Base-by-base conservation (phyloP, 2,329 filamentous ascomycete species). In the Aspergillus quadrilineatus region DNA sequence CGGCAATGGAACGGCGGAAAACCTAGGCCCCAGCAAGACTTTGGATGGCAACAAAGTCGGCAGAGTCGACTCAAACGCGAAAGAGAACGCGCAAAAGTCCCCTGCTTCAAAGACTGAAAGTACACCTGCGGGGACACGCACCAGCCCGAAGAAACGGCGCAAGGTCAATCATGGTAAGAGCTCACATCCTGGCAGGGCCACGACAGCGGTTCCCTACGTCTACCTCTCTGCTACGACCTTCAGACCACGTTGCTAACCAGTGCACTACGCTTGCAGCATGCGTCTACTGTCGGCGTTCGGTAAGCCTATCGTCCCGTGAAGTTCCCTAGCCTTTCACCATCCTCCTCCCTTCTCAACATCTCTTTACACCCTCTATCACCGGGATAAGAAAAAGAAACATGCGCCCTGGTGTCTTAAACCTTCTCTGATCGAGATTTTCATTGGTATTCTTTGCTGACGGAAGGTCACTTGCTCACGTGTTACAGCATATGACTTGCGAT, bases 401-500 rank as follows among this genome's bases (percentile, higher is more conserved):
- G 29, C 10, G 44, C 28, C 30, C 32, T 42, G 48, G 42, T 47
- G 46, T 37, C 37, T 55, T 60, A 57, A 55, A 57, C 66, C 62
- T 65, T 52, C 45, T 37, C 56, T 36, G 29, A 34, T 39, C 28
- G 15, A 36, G 34, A 48, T 60, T 47, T 62, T 59, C 51, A 50
- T 62, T 50, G 58, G 58, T 60, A 62, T 57, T 58, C 53, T 77
- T 73, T 77, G 78, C 82, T 79, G 79, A 80, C 73, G 57, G 58
- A 70, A 70, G 68, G 66, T 63, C 65, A 66, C 68, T 73, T 69
- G 61, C 64, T 74, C 64, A 67, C 67, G 73, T 76, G 68, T 77
- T 70, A 77, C 75, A 92, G 89, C 90, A 93, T 84, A 93, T 93
- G 89, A 93, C 89, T 73, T 93, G 90, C 82, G 89, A 93, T 82